These are phyloP conservation scores for Ilex asprella DNA, from an alignment of 257 asterid genomes.

Conservation along the genomic window DNA sequence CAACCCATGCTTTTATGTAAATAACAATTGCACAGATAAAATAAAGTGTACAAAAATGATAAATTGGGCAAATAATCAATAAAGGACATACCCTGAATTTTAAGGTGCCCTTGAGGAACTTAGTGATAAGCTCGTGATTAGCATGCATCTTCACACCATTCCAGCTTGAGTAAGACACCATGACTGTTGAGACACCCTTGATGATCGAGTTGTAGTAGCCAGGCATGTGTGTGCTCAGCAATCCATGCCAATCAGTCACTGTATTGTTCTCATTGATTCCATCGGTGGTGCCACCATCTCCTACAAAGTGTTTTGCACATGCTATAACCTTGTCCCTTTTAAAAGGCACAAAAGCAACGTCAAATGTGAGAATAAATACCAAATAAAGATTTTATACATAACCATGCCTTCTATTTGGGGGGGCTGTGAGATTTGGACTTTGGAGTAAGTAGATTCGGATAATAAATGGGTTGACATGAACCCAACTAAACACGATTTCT, in stretches of 20 bases:
- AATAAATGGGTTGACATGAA: too few relatives aligned
- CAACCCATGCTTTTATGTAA: neutral
- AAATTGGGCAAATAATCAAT: neutral
- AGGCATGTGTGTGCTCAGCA: slow-evolving; percentile 46
- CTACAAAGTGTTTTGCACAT: slow-evolving; percentile 46
- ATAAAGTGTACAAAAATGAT: too few relatives aligned
- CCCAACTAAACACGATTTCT: too few relatives aligned
- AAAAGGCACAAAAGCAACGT: slow-evolving; percentile 15
- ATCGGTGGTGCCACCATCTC: slow-evolving; percentile 38
- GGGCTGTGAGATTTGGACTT: too few relatives aligned
- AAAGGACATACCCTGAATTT: slow-evolving; percentile 24
- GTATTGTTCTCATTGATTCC: slow-evolving; percentile 41
- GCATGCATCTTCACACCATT: slow-evolving; percentile 47
- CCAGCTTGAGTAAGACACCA: slow-evolving; percentile 46
- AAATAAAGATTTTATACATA: too few relatives aligned
- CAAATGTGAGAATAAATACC: too few relatives aligned
- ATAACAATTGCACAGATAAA: too few relatives aligned
- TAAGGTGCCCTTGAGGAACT: slow-evolving; percentile 39
- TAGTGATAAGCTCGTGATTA: slow-evolving; percentile 27
- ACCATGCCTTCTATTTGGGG: too few relatives aligned
- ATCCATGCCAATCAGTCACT: slow-evolving; percentile 25
- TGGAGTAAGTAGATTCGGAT: too few relatives aligned
- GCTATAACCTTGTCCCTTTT: slow-evolving; percentile 34
- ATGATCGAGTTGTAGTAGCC: slow-evolving; percentile 30
- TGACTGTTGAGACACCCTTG: slow-evolving; percentile 41